Base-by-base conservation (phyloP, 768 basidiomycete species). In the Suillus variegatus region DNA sequence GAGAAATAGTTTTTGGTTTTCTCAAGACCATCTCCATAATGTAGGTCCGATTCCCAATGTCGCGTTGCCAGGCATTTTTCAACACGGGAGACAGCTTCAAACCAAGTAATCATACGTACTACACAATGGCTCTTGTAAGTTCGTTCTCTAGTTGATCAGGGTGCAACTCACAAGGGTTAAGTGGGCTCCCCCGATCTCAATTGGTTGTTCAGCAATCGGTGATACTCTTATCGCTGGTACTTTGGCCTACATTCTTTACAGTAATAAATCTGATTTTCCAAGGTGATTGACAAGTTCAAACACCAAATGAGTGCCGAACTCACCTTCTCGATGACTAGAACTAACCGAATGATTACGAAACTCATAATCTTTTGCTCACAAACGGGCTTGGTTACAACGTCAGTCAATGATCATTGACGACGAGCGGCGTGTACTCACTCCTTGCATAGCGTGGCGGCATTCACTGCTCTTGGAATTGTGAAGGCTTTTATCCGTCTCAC, bases 331-430 rank as follows among this genome's bases (percentile, higher is more conserved):
- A 38, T 60, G 0, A 41, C 4, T 46, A 75, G 74, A 28, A 60
- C 74, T 13, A 49, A 41, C 2, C 43, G 69, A 46, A 52, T 71
- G 58, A 49, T 77, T 32, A 36, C 63, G 38, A 72, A 43, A 25
- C 55, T 75, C 3, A 51, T 40, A 62, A 71, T 14, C 1, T 71
- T 75, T 62, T 67, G 40, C 16, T 65, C 75, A 16, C 76, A 75
- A 32, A 75, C 76, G 67, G 74, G 74, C 6, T 28, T 73, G 2
- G 64, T 77, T 47, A 75, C 76, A 9, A 62, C 72, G 74, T 71
- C 47, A 60, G 54, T 57, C 12, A 1, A 16, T 47, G 61, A 51
- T 2, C 25, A 61, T 44, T 63, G 14, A 38, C n/a, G 60, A 20
- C 3, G 36, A 46, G 6, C n/a, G n/a, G n/a, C 36, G 6, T 40